A percentile compares a stretch with the other conserved stretches of the same genome.
Conservation (phyloP, 2,329 filamentous ascomycete species). For the Furcasterigmium furcatum region DNA sequence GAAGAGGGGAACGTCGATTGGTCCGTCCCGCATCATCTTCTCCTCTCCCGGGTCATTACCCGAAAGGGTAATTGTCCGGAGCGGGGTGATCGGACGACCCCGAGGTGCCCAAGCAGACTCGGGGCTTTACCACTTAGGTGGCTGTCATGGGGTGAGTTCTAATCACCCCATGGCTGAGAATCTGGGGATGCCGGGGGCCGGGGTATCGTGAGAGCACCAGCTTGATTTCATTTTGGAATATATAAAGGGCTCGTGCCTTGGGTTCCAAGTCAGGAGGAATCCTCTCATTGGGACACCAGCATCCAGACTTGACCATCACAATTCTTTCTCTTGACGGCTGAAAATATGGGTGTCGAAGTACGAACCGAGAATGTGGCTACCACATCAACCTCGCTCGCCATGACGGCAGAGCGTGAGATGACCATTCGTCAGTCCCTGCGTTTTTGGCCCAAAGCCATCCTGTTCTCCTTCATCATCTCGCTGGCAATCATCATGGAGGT, state of each 20-base stretch:
- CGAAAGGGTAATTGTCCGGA: neutral
- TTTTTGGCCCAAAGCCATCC: conserved; percentile 15
- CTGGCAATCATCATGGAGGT: conserved; percentile 22
- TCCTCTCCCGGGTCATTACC: neutral
- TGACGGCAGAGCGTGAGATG: conserved; percentile 14
- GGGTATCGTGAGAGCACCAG: neutral
- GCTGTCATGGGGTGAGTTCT: neutral
- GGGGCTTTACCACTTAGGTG: neutral
- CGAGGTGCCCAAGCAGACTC: too few species aligned
- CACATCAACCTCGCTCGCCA: neutral
- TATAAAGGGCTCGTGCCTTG: neutral
- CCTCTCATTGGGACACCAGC: too few species aligned
- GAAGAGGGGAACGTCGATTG: neutral
- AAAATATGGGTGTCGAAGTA: too few species aligned
- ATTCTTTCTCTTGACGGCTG: too few species aligned
- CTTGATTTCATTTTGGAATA: neutral
- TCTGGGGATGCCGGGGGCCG: neutral
- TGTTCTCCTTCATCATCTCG: conserved; percentile 17
- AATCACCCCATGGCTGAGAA: neutral
- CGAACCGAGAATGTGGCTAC: too few species aligned
- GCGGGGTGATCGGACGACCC: too few species aligned
- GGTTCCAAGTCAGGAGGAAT: too few species aligned
- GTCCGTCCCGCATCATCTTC: neutral
- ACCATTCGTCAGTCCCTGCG: conserved; percentile 12
- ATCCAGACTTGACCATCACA: too few species aligned